Conservation (phyloP, 805 yeast species). For the Kuraishia capsulata region DNA sequence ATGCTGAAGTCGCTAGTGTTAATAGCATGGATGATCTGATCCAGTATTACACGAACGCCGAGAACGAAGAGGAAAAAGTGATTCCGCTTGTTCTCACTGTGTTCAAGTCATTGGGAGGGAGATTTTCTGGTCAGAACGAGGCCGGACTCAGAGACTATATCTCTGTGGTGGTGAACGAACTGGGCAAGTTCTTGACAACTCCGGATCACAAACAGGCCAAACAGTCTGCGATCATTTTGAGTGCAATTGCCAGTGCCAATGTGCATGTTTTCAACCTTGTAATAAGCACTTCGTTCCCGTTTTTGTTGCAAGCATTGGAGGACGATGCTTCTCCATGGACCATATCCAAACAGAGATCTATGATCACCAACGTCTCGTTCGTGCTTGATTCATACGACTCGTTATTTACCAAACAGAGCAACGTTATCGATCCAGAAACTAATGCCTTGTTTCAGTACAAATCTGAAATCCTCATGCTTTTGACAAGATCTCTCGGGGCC, state of each 20-base stretch:
- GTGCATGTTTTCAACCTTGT: conserved; percentile 36
- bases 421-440: conserved; percentile 5
- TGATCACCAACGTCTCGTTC: conserved; percentile 52
- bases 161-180: conserved; percentile 32
- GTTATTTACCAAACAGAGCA: conserved; percentile 25
- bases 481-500: conserved; percentile 63
- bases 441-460: conserved; percentile 38
- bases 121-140: conserved; percentile 16
- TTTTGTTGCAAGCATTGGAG: conserved; percentile 25
- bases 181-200: conserved; percentile 40
- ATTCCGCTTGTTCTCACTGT: conserved; percentile 33
- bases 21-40: conserved; percentile 16
- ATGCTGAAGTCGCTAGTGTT: conserved; percentile 42
- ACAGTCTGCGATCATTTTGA: conserved; percentile 53
- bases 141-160: conserved; percentile 12
- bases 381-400: conserved; percentile 40
- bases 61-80: conserved; percentile 21
- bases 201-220: conserved; percentile 44
- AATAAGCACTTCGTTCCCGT: conserved; percentile 34
- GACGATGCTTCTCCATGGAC: conserved; percentile 13
- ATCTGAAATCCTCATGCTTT: conserved; percentile 57
- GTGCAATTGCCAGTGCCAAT: conserved; percentile 44
- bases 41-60: conserved; percentile 20
- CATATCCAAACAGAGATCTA: conserved; percentile 47
- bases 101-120: conserved; percentile 32